Evolutionary conservation across 1,284 basidiomycete species (phyloP), one percentile per base, ranked within the genome.

Genomic region (Rhizoctonia solani): DNA sequence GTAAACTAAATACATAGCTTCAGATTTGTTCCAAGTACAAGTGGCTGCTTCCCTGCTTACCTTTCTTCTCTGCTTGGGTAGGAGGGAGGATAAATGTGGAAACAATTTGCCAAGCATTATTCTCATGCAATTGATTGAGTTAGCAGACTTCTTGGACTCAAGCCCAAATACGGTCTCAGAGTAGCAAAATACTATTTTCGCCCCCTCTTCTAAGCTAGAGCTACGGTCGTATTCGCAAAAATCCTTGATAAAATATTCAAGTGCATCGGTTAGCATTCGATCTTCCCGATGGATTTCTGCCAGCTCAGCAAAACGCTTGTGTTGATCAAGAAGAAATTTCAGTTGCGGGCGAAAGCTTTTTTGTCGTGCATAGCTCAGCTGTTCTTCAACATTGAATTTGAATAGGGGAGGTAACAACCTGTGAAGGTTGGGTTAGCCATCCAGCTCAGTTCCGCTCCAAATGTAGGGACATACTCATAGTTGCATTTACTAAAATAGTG

Each of bases 91-190:
- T 8, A 42, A 6, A 46, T 44, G 5, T 8, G 23, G 14, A 32
- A n/a, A 30, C 3, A 21, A 16, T 13, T 32, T 47, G 21, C 6
- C 39, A 25, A 19, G 21, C 4, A 42, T 42, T 2, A 41, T 8
- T 46, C 21, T 4, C 16, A 56, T 16, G 1, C 41, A 11, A 11
- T 44, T n/a, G 13, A 44, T 1, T 19, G 4, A 19, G 19, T 5
- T 23, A 14, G 11, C 39, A n/a, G 41, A 30, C 30, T 13, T 44
- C 23, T 46, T 47, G 29, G 27, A 3, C 5, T 46, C 56, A 25
- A 59, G 37, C 30, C 27, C 30, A 32, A 59, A 47, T 13, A 47
- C 27, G 42, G 42, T 47, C 21, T 59, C 56, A 27, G 56, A 41
- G 19, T 32, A 25, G 9, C 9, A 13, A 21, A 59, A 14, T 5